These are phyloP conservation scores for Aphanomyces stellatus DNA, from an alignment of 352 stramenopile species.

Conservation along the genomic window DNA sequence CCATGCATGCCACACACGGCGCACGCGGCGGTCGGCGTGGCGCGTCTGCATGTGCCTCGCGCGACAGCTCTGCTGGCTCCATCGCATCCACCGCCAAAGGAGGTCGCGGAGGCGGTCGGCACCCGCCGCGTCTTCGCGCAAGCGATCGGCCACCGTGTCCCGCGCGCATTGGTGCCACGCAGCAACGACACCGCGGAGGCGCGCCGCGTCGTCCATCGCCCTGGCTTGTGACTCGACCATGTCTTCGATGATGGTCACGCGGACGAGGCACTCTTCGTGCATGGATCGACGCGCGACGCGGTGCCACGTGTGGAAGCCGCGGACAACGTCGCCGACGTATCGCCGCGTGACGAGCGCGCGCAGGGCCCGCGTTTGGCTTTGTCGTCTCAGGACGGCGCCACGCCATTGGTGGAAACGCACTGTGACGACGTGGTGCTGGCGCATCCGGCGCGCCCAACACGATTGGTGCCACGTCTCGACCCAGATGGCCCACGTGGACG, in stretches of 20 bases:
- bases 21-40: not conserved
- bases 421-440: not conserved
- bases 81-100: no score
- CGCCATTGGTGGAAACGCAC: slow-evolving; percentile 5
- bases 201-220: not conserved
- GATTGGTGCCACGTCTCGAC: not conserved
- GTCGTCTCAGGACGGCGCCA: not conserved
- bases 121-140: no score
- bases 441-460: not conserved
- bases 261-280: slow-evolving; percentile 13
- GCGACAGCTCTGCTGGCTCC: not conserved
- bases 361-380: not conserved
- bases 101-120: no score
- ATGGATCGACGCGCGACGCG: not conserved
- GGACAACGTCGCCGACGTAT: not conserved
- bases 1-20: not conserved
- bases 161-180: not conserved
- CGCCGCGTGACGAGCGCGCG: not conserved
- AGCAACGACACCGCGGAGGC: no score
- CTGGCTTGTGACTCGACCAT: not conserved
- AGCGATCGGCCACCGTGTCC: not conserved
- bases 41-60: not conserved
- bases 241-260: slow-evolving; percentile 15
- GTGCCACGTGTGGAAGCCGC: slow-evolving; percentile 4
- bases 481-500: not conserved